Conservation (phyloP, 495 filamentous ascomycete species). For the Trypethelium eluteriae region DNA sequence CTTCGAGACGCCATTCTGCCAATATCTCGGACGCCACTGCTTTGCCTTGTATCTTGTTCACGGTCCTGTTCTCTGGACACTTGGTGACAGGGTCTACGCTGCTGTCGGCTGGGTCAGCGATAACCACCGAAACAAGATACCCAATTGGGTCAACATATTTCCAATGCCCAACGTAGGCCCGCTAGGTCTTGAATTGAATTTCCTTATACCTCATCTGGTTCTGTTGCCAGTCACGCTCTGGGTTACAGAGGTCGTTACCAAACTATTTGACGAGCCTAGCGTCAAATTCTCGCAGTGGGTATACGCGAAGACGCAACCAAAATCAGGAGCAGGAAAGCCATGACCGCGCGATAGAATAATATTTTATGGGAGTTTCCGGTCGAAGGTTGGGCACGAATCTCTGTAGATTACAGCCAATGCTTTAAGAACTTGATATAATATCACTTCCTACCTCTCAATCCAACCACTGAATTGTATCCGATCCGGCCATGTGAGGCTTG, state of each 20-base stretch:
- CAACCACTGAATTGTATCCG: too few relatives aligned
- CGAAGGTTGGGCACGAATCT: background rate
- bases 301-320: constrained; percentile 37
- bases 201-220: constrained; percentile 47
- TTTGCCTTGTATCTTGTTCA: constrained; percentile 26
- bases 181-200: constrained; percentile 48
- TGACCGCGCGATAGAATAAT: background rate
- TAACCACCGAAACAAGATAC: constrained; percentile 33
- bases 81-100: constrained; percentile 44
- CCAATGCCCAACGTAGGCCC: constrained; percentile 45
- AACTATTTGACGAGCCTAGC: constrained; percentile 49
- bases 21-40: constrained; percentile 24
- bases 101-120: constrained; percentile 44
- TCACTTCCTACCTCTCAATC: too few relatives aligned
- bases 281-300: constrained; percentile 48
- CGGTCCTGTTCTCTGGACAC: constrained; percentile 27
- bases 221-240: constrained; percentile 51
- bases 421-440: background rate
- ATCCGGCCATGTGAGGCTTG: too few relatives aligned
- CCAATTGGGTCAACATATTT: constrained; percentile 42
- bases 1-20: constrained; percentile 30
- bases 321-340: background rate
- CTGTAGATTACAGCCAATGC: background rate
- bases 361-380: background rate
- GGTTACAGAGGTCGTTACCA: constrained; percentile 49